A percentile compares a stretch with the other conserved stretches of the same genome.
phyloP scores from a whole-genome alignment of 2,329 filamentous ascomycete species.

The Ophiostoma quercus region DNA sequence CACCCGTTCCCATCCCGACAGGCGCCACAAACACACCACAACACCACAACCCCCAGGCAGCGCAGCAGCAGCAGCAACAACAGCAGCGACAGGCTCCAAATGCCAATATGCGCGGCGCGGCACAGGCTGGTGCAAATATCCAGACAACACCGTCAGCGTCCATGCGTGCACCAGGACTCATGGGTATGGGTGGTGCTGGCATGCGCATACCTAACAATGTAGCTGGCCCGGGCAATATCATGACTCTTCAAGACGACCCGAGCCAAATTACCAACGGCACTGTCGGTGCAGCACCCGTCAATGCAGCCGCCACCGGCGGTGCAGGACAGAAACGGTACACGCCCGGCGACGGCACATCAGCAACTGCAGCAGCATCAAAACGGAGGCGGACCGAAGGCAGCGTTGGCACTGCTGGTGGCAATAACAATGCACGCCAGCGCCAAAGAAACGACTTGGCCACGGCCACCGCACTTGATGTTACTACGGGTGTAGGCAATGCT shows the following conservation, averaged over 20 bases:
- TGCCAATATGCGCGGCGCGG: background rate
- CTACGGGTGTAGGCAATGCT: background rate
- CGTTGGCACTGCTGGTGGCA: slow-evolving; percentile 26
- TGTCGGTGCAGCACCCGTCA: slow-evolving; percentile 17
- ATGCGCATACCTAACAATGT: background rate
- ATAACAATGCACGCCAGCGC: slow-evolving; percentile 6
- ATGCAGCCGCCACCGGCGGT: background rate
- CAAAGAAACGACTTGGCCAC: background rate
- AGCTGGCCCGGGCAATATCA: background rate
- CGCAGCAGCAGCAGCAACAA: slow-evolving; percentile 21
- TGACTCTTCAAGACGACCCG: slow-evolving; percentile 53
- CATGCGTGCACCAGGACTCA: background rate
- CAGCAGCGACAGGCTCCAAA: slow-evolving; percentile 14
- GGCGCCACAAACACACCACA: slow-evolving; percentile 14
- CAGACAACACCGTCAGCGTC: background rate
- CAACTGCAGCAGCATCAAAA: slow-evolving; percentile 31
- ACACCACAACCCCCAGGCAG: slow-evolving; percentile 18
- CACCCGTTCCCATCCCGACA: slow-evolving; percentile 6
- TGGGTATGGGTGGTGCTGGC: background rate
- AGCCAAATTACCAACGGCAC: background rate
- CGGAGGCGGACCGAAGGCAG: slow-evolving; percentile 34
- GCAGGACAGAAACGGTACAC: slow-evolving; percentile 40
- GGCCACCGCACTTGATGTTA: background rate
- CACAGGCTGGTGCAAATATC: background rate
- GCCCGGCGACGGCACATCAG: slow-evolving; percentile 23